Evolutionary conservation across 1,284 basidiomycete species (phyloP).

Genomic region (Coniophora puteana): DNA sequence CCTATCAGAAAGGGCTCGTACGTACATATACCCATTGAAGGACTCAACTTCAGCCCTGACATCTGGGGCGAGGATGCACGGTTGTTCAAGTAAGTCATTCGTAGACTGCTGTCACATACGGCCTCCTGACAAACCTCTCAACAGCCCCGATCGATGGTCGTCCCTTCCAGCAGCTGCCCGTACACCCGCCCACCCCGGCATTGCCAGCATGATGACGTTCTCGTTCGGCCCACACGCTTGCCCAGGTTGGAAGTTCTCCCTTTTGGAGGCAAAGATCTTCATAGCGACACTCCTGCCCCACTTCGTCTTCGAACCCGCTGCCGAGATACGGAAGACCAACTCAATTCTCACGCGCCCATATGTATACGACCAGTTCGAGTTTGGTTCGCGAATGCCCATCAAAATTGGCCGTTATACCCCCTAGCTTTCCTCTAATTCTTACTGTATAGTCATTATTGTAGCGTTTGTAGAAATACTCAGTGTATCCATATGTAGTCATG

Average conservation of each 20-base stretch:
- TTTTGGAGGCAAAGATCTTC: constrained; percentile 46
- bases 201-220: constrained; percentile 51
- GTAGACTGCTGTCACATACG: constrained; percentile 3
- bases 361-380: constrained; percentile 33
- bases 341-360: constrained; percentile 45
- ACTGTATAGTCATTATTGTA: too few relatives aligned
- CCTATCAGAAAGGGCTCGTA: constrained; percentile 47
- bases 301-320: constrained; percentile 40
- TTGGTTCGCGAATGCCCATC: constrained; percentile 38
- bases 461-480: too few relatives aligned
- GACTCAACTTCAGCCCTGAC: constrained; percentile 43
- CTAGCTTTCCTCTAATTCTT: too few relatives aligned
- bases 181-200: constrained; percentile 37
- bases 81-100: constrained; percentile 41
- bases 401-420: too few relatives aligned
- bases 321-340: constrained; percentile 42
- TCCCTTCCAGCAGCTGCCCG: constrained; percentile 34
- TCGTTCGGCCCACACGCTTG: constrained; percentile 48
- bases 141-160: constrained; percentile 49
- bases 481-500: too few relatives aligned
- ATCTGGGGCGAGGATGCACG: constrained; percentile 50
- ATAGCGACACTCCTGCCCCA: constrained; percentile 39
- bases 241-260: constrained; percentile 41
- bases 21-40: constrained; percentile 55
- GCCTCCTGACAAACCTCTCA: constrained; percentile 7